These are phyloP conservation scores for Suillus ampliporus DNA, from an alignment of 768 basidiomycete species.

Conservation along the genomic window DNA sequence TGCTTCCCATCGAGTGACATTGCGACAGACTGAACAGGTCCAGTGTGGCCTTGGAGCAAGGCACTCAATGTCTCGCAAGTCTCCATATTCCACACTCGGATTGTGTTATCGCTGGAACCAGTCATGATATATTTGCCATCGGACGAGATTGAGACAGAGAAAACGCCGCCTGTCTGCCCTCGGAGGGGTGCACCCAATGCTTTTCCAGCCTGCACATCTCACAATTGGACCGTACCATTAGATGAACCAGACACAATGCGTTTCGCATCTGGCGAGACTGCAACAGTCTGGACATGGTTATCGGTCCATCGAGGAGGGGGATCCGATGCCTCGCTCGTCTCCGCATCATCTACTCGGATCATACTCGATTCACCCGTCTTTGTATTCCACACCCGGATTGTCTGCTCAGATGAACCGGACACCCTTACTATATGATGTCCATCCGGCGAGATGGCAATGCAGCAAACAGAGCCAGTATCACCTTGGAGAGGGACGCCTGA, in stretches of 20 bases:
- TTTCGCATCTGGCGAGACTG: slow-evolving; percentile 22
- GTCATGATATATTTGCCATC: slow-evolving; percentile 14
- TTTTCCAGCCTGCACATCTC: not conserved
- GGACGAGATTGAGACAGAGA: slow-evolving; percentile 5
- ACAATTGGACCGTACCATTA: not conserved
- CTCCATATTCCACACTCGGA: slow-evolving; percentile 19
- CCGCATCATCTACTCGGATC: too few relatives aligned
- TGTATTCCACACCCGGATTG: too few relatives aligned
- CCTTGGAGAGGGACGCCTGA: too few relatives aligned
- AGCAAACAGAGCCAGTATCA: too few relatives aligned
- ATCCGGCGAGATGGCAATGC: too few relatives aligned
- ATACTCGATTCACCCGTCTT: too few relatives aligned
- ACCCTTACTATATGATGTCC: too few relatives aligned
- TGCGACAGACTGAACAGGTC: not conserved
- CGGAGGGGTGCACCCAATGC: not conserved
- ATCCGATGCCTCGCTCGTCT: not conserved
- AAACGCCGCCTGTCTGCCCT: slow-evolving; percentile 1
- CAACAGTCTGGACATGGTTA: slow-evolving; percentile 14
- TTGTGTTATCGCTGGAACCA: slow-evolving; percentile 15
- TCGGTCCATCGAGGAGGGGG: not conserved
- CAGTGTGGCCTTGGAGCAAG: not conserved
- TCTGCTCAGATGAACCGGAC: too few relatives aligned
- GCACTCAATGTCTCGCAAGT: not conserved
- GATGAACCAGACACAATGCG: slow-evolving; percentile 9
- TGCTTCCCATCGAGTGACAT: slow-evolving; percentile 6